phyloP scores from a whole-genome alignment of 371 early-diverging fungal species.

The Funneliformis caledonium region DNA sequence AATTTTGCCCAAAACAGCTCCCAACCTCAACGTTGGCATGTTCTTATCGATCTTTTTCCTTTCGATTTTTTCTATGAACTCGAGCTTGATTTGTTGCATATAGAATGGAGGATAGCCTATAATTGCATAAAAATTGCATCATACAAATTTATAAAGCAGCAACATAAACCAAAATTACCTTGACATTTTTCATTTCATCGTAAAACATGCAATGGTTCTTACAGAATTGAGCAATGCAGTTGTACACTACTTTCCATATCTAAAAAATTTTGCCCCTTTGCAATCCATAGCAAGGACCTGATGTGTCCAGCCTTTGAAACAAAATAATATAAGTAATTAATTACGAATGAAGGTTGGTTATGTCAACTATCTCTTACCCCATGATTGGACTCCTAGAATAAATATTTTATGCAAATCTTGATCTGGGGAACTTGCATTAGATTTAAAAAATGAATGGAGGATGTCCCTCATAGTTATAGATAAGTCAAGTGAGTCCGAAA shows the following conservation, averaged over 20 bases:
- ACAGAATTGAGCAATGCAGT: constrained; percentile 22
- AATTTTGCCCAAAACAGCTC: constrained; percentile 30
- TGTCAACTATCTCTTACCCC: constrained; percentile 38
- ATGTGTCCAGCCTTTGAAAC: constrained; percentile 26
- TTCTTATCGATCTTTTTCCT: constrained; percentile 5
- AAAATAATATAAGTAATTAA: not conserved
- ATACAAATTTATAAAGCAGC: constrained; percentile 16
- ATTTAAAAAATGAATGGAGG: constrained; percentile 24
- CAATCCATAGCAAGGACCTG: constrained; percentile 34
- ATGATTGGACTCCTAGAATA: constrained; percentile 37
- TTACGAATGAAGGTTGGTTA: not conserved
- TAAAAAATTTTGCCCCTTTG: constrained; percentile 27
- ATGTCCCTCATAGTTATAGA: constrained; percentile 32
- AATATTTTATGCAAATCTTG: constrained; percentile 37
- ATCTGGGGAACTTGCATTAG: constrained; percentile 9
- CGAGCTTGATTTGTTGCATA: constrained; percentile 31
- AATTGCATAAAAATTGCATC: constrained; percentile 15
- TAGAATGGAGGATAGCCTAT: constrained; percentile 25
- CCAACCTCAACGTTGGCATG: not conserved
- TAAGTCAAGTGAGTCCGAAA: constrained; percentile 15
- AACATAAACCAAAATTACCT: constrained; percentile 20
- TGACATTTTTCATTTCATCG: constrained; percentile 20
- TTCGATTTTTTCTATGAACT: constrained; percentile 34
- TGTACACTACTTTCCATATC: constrained; percentile 29
- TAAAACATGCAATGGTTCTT: constrained; percentile 31